Evolutionary conservation across 306 rosid genomes (phyloP), one percentile per base, ranked within the genome.

Genomic region (Citrullus mucosospermus): DNA sequence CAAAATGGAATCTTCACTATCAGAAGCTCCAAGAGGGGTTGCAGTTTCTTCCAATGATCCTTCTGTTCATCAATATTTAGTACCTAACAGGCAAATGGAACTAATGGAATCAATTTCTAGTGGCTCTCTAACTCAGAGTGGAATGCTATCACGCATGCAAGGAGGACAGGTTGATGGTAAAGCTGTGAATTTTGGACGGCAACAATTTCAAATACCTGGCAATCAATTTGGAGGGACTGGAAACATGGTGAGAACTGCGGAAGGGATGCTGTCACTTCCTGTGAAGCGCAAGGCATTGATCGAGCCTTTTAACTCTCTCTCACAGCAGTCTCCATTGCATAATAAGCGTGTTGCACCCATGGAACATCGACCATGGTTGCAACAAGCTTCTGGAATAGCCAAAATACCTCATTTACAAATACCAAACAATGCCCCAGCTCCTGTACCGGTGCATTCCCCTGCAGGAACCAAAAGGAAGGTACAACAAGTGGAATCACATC

Each of bases 361-460:
- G 86, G 93, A 83, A 58, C 86, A 82, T 69, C 88, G 92, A 50
- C 97, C 97, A 75, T 90, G 98, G 99, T 78, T 88, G 87, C 98
- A 85, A 79, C 92, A 86, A 77, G 83, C 8, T 58, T 77, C 97
- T 53, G 69, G 83, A 48, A 66, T 88, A 43, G 84, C 79, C 72
- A 88, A 30, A 84, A 82, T 85, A 61, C 59, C 83, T 51, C 55
- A 83, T 59, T 56, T 43, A 48, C 93, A 87, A 70, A 58, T 80
- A 81, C 92, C 81, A 53, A 82, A 89, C 34, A 46, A 20, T 39
- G 68, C 85, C 30, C 84, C 55, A 79, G 69, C 83, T 85, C 54
- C 43, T 80, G 12, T 89, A 78, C 39, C 84, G 73, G 57, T 74
- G 50, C 50, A 74, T 54, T 75, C 72, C 0, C 86, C 82, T 28